Evolutionary conservation across 345 rosid genomes (phyloP), one percentile per base, ranked within the genome.

Genomic region (Populus alba): DNA sequence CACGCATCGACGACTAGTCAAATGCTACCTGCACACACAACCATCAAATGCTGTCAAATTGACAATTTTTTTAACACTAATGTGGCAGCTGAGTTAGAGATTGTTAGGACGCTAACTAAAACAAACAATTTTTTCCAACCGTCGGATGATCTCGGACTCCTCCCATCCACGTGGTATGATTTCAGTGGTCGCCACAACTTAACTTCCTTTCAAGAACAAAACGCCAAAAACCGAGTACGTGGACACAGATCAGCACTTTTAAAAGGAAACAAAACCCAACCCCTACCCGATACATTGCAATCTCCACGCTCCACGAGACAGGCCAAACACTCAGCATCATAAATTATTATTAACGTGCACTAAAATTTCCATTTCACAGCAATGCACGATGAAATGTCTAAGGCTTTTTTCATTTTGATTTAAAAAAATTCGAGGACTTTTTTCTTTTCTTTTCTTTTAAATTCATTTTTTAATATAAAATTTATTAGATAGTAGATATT

Each of bases 241-340:
- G 87, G 86, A 82, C 71, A 74, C 84, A 74, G 8, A 72, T 84
- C 84, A 82, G 74, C 47, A 13, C 57, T 0, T 0, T 7, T 35
- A 2, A 18, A 25, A 13, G 2, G 17, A 5, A 16, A 53, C n/a
- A 55, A 1, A 49, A 31, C 37, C 12, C 10, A 20, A 27, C 22
- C 3, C 16, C 25, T n/a, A 17, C 25, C 1, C 37, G 3, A 53
- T 2, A 53, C 59, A 20, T 51, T 51, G 57, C 18, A 18, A 0
- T 18, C 57, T 51, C 57, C n/a, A 29, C 1, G 33, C 33, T 2
- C 33, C 33, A 31, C 33, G 2, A 33, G 5, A 33, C 37, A 33
- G 37, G 37, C 5, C 37, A 33, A 4, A 33, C 37, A 4, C 37
- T 4, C 37, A 33, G 6, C 5, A 4, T 4, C 37, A 33, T 33